A percentile compares a stretch with the other conserved stretches of the same genome.
Evolutionary conservation across 345 rosid species (phyloP).

Genomic region (Pelargonium nanum): DNA sequence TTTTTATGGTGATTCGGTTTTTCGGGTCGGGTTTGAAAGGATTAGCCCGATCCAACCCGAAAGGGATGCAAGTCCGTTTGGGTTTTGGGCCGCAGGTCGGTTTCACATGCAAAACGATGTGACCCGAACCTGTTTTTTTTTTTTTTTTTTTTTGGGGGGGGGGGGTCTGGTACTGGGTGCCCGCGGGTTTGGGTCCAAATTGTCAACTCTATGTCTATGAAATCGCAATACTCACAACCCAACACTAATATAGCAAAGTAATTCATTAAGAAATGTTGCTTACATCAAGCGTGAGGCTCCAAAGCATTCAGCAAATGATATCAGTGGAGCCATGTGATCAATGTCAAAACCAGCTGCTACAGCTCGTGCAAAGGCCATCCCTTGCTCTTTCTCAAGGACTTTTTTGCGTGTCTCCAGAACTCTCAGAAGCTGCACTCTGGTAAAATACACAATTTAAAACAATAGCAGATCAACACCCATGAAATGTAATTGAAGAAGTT

Average conservation of each 20-base stretch:
- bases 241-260: constrained; percentile 1
- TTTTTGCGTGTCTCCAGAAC: constrained; percentile 77
- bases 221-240: neutral
- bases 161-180: too few relatives aligned
- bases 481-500: neutral
- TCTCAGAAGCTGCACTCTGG: constrained; percentile 78
- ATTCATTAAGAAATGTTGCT: constrained; percentile 10
- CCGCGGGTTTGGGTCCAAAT: too few relatives aligned
- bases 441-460: constrained; percentile 5
- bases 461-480: neutral
- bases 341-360: constrained; percentile 92
- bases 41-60: too few relatives aligned
- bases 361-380: constrained; percentile 99
- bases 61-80: too few relatives aligned
- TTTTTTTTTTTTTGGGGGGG: too few relatives aligned
- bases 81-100: too few relatives aligned
- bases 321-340: constrained; percentile 61
- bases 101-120: too few relatives aligned
- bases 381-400: constrained; percentile 91
- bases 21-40: too few relatives aligned
- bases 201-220: too few relatives aligned
- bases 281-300: constrained; percentile 86
- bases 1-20: too few relatives aligned
- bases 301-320: constrained; percentile 72
- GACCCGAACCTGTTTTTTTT: too few relatives aligned